phyloP scores from a whole-genome alignment of 768 basidiomycete genomes.

The Trametes coccinea region DNA sequence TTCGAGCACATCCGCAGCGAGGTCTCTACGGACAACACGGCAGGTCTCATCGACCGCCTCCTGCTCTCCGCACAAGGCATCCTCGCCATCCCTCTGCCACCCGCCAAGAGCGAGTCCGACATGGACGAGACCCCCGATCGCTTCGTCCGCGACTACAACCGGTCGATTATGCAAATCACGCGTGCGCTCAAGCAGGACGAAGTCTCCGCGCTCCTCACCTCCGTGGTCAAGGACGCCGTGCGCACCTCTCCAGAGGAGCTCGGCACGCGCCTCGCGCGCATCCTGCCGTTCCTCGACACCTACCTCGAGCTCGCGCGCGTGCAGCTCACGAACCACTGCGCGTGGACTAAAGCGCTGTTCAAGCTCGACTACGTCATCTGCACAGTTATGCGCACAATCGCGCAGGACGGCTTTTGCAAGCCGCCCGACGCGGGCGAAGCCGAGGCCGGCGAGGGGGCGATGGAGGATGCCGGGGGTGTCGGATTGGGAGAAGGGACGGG shows the following conservation, averaged over 20 bases:
- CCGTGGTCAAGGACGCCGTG: conserved; percentile 42
- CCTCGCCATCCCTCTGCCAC: conserved; percentile 31
- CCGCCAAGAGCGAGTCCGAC: conserved; percentile 28
- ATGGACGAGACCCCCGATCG: conserved; percentile 39
- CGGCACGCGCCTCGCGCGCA: conserved; percentile 39
- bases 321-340: conserved; percentile 55
- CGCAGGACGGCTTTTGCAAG: conserved; percentile 89
- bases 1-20: not conserved
- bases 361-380: conserved; percentile 82
- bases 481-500: conserved; percentile 90
- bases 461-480: conserved; percentile 62
- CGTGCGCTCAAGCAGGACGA: conserved; percentile 48
- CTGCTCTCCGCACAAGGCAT: conserved; percentile 68
- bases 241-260: conserved; percentile 35
- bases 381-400: conserved; percentile 69
- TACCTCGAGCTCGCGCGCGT: conserved; percentile 59
- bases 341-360: conserved; percentile 77
- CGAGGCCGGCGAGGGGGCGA: conserved; percentile 47
- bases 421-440: conserved; percentile 72
- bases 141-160: conserved; percentile 53
- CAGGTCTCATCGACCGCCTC: conserved; percentile 57
- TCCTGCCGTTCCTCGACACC: conserved; percentile 74
- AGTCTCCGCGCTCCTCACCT: conserved; percentile 43
- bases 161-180: conserved; percentile 46
- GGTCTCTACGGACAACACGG: conserved; percentile 29